These are phyloP conservation scores for Grigorovia yakushimaensis DNA, from an alignment of 805 yeast genomes.

Conservation along the genomic window DNA sequence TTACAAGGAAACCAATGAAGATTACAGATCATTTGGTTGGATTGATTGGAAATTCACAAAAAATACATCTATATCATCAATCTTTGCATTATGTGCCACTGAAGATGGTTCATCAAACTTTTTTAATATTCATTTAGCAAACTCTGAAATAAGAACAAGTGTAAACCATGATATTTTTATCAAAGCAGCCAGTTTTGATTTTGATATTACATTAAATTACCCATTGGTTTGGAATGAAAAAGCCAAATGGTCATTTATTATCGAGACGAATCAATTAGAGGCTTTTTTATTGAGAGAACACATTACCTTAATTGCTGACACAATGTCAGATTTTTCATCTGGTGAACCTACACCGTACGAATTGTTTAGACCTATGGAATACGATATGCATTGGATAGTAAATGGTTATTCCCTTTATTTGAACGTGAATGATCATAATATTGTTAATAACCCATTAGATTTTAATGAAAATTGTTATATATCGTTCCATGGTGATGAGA, in stretches of 20 bases:
- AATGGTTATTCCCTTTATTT: constrained; percentile 50
- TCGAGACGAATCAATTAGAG: constrained; percentile 42
- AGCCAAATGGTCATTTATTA: constrained; percentile 56
- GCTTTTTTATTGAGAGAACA: constrained; percentile 77
- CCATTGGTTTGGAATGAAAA: constrained; percentile 81
- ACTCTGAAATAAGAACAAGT: constrained; percentile 65
- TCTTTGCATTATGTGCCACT: constrained; percentile 44
- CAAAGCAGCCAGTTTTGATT: constrained; percentile 45
- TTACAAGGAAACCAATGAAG: constrained; percentile 26
- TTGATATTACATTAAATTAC: constrained; percentile 50
- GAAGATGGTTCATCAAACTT: constrained; percentile 46
- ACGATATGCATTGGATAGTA: constrained; percentile 52
- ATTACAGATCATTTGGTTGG: constrained; percentile 81
- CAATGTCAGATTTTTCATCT: constrained; percentile 64
- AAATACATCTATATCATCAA: constrained; percentile 40
- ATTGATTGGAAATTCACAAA: constrained; percentile 55
- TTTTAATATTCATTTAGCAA: constrained; percentile 36
- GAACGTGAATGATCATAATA: constrained; percentile 80
- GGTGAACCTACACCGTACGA: constrained; percentile 69
- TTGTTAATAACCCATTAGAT: constrained; percentile 82
- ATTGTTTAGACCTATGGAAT: constrained; percentile 61
- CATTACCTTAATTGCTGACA: constrained; percentile 58
- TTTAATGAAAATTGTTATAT: constrained; percentile 69
- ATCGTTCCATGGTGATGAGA: constrained; percentile 55
- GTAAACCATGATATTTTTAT: constrained; percentile 81